Percentiles rank a stretch among this genome's conserved stretches.
These are phyloP conservation scores for Wallacemonas rigidus DNA, from an alignment of 208 protist genomes.

Conservation along the genomic window DNA sequence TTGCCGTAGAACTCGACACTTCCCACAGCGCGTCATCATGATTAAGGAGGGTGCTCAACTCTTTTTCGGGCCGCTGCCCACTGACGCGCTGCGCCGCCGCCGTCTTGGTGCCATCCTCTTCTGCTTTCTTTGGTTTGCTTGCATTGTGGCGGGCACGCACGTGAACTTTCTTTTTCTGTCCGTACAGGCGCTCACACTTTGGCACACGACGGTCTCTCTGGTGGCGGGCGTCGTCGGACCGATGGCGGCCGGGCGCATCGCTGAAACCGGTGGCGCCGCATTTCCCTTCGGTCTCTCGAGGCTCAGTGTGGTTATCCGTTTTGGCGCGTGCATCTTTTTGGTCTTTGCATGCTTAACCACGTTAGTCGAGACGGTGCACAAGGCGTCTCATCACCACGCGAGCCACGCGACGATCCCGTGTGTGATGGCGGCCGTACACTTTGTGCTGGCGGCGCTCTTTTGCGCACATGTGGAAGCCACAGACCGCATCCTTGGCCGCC, in stretches of 20 bases:
- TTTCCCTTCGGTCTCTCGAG: conserved; percentile 60
- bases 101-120: conserved; percentile 34
- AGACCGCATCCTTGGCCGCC: conserved; percentile 57
- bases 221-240: conserved; percentile 36
- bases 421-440: conserved; percentile 29
- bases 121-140: conserved; percentile 39
- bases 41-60: conserved; percentile 19
- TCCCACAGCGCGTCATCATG: conserved; percentile 17
- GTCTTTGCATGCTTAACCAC: conserved; percentile 60
- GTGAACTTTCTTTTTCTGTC: conserved; percentile 38
- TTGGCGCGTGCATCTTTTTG: conserved; percentile 57
- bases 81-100: conserved; percentile 23
- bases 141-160: conserved; percentile 34
- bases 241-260: conserved; percentile 1
- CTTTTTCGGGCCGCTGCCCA: conserved; percentile 21
- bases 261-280: background rate
- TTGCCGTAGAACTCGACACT: background rate
- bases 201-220: conserved; percentile 49
- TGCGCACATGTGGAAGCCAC: conserved; percentile 41
- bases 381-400: conserved; percentile 34
- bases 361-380: conserved; percentile 53
- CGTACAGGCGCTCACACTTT: conserved; percentile 43
- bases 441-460: conserved; percentile 40
- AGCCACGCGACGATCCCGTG: conserved; percentile 31
- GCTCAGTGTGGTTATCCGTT: conserved; percentile 49